These are phyloP conservation scores for Dissoconium aciculare DNA, from an alignment of 2,329 filamentous ascomycete species.

Conservation along the genomic window DNA sequence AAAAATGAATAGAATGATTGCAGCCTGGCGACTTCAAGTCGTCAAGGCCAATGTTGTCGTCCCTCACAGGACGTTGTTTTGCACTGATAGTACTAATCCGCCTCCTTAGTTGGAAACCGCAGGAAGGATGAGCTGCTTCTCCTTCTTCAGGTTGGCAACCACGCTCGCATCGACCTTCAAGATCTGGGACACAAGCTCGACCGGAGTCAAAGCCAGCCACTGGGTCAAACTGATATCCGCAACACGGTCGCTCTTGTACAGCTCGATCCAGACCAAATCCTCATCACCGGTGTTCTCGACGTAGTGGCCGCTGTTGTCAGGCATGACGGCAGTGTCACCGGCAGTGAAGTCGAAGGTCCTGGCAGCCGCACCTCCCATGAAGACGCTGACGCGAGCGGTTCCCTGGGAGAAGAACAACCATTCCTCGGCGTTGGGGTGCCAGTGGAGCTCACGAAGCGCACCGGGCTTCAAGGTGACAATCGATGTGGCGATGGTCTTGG, in stretches of 20 bases:
- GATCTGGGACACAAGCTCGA: slow-evolving; percentile 36
- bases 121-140: slow-evolving; percentile 13
- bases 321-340: slow-evolving; percentile 51
- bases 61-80: too few species aligned
- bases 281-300: slow-evolving; percentile 54
- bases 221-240: slow-evolving; percentile 52
- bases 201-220: slow-evolving; percentile 54
- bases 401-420: slow-evolving; percentile 59
- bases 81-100: too few species aligned
- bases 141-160: slow-evolving; percentile 10
- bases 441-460: slow-evolving; percentile 51
- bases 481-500: slow-evolving; percentile 50
- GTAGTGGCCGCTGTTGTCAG: slow-evolving; percentile 52
- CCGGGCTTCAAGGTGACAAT: slow-evolving; percentile 49
- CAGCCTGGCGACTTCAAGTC: too few species aligned
- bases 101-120: too few species aligned
- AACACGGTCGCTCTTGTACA: slow-evolving; percentile 53
- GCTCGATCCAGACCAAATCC: slow-evolving; percentile 52
- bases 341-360: slow-evolving; percentile 53
- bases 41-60: too few species aligned
- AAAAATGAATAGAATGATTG: too few species aligned
- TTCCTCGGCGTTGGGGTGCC: slow-evolving; percentile 48
- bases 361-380: slow-evolving; percentile 27
- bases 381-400: slow-evolving; percentile 19
- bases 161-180: slow-evolving; percentile 6